Conservation (phyloP, 2,329 filamentous ascomycete genomes). For the Aureobasidium sp. region DNA sequence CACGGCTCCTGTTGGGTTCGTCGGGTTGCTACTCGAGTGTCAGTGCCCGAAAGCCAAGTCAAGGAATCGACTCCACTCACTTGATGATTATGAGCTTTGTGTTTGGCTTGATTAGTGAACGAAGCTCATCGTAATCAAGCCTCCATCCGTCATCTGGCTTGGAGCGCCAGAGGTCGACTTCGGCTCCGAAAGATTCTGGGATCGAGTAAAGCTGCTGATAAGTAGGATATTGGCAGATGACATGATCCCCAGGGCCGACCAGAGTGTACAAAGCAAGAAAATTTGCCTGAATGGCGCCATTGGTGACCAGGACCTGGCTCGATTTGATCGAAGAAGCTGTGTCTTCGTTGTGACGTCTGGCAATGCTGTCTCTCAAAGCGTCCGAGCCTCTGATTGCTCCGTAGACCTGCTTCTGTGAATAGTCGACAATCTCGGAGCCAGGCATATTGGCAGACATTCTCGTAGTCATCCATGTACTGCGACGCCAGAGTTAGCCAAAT, state of each 20-base stretch:
- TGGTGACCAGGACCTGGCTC: constrained; percentile 50
- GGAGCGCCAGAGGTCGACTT: constrained; percentile 73
- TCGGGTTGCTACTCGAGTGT: neutral
- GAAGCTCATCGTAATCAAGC: constrained; percentile 59
- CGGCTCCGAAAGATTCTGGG: constrained; percentile 65
- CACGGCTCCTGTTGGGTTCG: neutral
- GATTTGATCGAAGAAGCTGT: constrained; percentile 47
- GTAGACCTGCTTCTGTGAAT: constrained; percentile 41
- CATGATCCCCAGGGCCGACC: constrained; percentile 70
- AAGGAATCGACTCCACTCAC: constrained; percentile 21
- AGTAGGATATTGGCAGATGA: constrained; percentile 79
- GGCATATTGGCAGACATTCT: no score
- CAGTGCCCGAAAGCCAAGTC: neutral
- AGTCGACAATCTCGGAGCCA: no score
- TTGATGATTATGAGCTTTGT: constrained; percentile 66
- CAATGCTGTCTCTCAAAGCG: constrained; percentile 56
- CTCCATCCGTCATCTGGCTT: constrained; percentile 58
- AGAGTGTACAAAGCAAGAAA: constrained; percentile 68
- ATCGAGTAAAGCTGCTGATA: constrained; percentile 79
- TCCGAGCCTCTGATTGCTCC: constrained; percentile 66
- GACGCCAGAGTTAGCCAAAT: no score
- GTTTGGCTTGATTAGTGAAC: constrained; percentile 56
- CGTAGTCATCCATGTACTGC: no score
- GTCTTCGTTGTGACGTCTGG: constrained; percentile 55
- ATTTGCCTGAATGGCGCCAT: constrained; percentile 76